phyloP scores from a whole-genome alignment of 495 filamentous ascomycete species.

The Penicilliopsis zonata region DNA sequence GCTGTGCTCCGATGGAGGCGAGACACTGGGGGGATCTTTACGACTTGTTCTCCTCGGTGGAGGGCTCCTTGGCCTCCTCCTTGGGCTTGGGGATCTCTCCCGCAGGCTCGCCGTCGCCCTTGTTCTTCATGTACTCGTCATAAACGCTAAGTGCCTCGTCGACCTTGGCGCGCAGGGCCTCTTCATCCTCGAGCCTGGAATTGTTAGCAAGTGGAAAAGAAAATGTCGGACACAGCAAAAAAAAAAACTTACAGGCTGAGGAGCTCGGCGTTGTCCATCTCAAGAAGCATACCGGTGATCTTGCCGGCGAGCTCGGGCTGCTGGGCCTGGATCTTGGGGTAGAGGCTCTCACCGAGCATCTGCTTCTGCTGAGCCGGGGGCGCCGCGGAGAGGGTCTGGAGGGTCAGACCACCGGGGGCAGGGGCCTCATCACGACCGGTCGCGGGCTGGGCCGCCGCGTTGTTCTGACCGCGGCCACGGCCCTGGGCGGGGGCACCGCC shows the following conservation, averaged over 20 bases:
- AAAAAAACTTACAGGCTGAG: conserved; percentile 80
- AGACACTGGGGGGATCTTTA: conserved; percentile 16
- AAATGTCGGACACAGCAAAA: conserved; percentile 2
- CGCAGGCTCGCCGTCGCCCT: conserved; percentile 28
- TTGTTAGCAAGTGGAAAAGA: conserved; percentile 5
- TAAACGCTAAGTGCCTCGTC: conserved; percentile 94
- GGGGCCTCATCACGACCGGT: conserved; percentile 18
- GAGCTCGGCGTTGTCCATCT: conserved; percentile 95
- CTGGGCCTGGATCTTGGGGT: conserved; percentile 90
- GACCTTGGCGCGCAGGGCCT: conserved; percentile 84
- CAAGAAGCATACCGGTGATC: conserved; percentile 98
- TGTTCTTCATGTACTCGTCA: conserved; percentile 92
- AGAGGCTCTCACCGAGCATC: conserved; percentile 90
- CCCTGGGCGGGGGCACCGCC: conserved; percentile 35
- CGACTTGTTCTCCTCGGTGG: conserved; percentile 36
- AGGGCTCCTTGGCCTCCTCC: conserved; percentile 30
- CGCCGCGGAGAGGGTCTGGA: conserved; percentile 37
- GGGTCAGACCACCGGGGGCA: conserved; percentile 18
- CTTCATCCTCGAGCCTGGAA: conserved; percentile 74
- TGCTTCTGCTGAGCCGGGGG: conserved; percentile 83
- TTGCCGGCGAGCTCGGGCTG: conserved; percentile 95
- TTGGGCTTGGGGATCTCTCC: conserved; percentile 27
- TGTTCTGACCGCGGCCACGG: conserved; percentile 20
- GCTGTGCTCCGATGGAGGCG: conserved; percentile 1
- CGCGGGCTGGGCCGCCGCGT: conserved; percentile 22